Evolutionary conservation across 345 rosid genomes (phyloP), one percentile per base, ranked within the genome.

Genomic region (Pugionium dolabratum): DNA sequence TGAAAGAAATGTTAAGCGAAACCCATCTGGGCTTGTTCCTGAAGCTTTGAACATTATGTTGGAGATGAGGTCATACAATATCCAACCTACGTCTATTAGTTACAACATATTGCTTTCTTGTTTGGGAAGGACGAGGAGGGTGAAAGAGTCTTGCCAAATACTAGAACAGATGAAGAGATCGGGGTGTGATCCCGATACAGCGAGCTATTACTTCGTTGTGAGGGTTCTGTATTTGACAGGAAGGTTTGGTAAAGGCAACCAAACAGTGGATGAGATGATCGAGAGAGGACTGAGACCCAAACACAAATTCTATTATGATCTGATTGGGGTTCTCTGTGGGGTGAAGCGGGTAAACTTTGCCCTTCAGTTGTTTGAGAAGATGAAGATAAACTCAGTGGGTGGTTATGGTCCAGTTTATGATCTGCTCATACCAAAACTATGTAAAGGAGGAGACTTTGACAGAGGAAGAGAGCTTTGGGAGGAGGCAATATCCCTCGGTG

Each of bases 31-130:
- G 35, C 89, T 87, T 46, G 89, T 87, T 58, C 91, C 93, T 33
- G 95, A 89, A 68, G 81, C 96, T 71, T 61, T 89, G 79, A 89
- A 92, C 74, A 79, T 92, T 72, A 83, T 89, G 95, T 81, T 84
- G 81, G 95, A 92, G 64, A 92, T 85, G 95, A 85, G 85, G 55
- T 79, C 87, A 44, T 67, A 80, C 46, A 78, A 57, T 37, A 69
- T 87, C 50, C 60, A 74, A 34, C 92, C 98, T 36, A 86, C 79
- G 6, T 78, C 86, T 1, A 61, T 82, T 35, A 91, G 86, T 72
- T 87, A 85, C 75, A 91, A 91, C 47, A 76, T 84, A 65, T 64
- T 87, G 88, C 90, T 91, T 31, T 87, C 92, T 49, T 85, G 88
- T 64, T 79, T 89, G 54, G 88, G 86, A 25, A 87, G 84, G 79